Conservation (phyloP, 345 rosid species). For the Dipteronia dyeriana region DNA sequence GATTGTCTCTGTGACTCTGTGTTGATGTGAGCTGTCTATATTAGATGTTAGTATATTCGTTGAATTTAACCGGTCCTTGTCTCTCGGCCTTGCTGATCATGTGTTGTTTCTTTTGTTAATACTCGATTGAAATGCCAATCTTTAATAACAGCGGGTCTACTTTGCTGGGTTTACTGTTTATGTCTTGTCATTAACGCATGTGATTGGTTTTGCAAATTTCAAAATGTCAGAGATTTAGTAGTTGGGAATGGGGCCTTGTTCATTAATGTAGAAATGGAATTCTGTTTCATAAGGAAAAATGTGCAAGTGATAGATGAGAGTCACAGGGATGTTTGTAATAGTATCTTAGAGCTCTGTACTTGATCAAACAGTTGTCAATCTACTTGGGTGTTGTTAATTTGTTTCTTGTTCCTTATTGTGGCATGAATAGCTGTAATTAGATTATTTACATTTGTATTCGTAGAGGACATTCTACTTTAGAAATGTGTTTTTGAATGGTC, state of each 20-base stretch:
- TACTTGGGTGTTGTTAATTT: too few relatives aligned
- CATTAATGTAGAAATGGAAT: not conserved
- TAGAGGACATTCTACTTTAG: not conserved
- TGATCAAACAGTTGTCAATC: not conserved
- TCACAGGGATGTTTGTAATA: not conserved
- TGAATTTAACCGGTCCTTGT: slow-evolving; percentile 1
- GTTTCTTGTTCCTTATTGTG: not conserved
- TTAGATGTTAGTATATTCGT: not conserved
- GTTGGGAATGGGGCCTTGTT: not conserved
- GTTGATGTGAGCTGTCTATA: not conserved
- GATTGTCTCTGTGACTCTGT: not conserved
- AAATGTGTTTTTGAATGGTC: not conserved
- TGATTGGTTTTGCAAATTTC: slow-evolving; percentile 1
- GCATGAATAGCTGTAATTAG: not conserved
- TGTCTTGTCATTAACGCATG: not conserved
- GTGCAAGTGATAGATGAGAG: not conserved
- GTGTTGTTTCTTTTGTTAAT: slow-evolving; percentile 3
- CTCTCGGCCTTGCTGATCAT: not conserved
- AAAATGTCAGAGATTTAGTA: not conserved
- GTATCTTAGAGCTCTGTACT: not conserved
- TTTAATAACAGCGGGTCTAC: not conserved
- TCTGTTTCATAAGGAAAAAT: not conserved
- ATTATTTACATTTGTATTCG: not conserved
- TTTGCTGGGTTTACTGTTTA: not conserved
- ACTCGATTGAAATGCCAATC: not conserved